Base-by-base conservation (phyloP, 805 yeast species). In the Yarrowia hollandica region DNA sequence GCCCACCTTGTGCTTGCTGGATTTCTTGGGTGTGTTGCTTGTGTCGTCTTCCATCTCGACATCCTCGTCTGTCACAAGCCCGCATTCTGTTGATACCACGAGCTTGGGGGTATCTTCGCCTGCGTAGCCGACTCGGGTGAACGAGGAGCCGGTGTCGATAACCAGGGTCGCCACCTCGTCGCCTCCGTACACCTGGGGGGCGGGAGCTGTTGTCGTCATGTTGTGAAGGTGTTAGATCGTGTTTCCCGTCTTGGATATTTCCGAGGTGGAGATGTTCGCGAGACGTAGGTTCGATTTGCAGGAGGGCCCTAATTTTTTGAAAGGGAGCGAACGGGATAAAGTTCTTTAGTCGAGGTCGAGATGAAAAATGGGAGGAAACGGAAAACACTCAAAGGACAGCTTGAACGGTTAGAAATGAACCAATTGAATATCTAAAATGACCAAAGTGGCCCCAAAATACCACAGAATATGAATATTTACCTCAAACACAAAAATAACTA, bases 131-230 rank as follows among this genome's bases (percentile, higher is more conserved):
- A 87, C 81, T 60, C 91, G 82, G 11, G 97, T 90, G 60, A 82
- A 74, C 62, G 79, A 82, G 9, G 96, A 85, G 31, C 98, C 97
- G 0, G 96, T 91, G 69, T 92, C 97, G 30, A 92, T 76, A 30
- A 92, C 96, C 6, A 92, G 78, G 23, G 97, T 96, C 60, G 90
- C 83, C 62, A 91, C 86, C 71, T 92, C 97, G 71, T 92, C 95
- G 33, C 34, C 57, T 33, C 50, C 58, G 19, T 58, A 50, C 28
- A 65, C 65, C 56, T 61, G 65, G 16, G 63, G 61, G 21, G 58
- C 58, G 1, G 65, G 63, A 48, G 60, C 60, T 5, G 61, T 46
- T 10, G 63, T 33, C 16, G 64, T 63, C 64, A 63, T 62, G 18
- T 15, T 28, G 31, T n/a, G n/a, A n/a, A n/a, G n/a, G n/a, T n/a